Evolutionary conservation across 1,139 yeast species (phyloP).

Genomic region (Wickerhamomyces sp.): DNA sequence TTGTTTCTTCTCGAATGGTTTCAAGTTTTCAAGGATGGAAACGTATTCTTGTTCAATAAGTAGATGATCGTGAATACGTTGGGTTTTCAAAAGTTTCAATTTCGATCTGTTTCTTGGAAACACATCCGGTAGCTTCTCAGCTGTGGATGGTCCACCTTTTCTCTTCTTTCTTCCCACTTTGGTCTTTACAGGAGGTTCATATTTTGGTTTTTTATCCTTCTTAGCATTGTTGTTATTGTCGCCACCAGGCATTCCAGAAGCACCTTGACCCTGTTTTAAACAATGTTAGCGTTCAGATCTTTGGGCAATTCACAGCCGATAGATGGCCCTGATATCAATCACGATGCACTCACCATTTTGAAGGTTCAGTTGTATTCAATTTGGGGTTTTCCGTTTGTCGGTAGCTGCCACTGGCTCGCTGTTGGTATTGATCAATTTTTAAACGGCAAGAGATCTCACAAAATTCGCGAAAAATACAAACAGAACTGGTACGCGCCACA

Average conservation of each 20-base stretch:
- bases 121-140: conserved; percentile 79
- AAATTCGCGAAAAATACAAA: too few relatives aligned
- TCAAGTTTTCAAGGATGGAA: conserved; percentile 87
- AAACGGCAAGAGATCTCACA: too few relatives aligned
- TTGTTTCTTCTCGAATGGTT: conserved; percentile 95
- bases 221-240: conserved; percentile 74
- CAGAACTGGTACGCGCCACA: too few relatives aligned
- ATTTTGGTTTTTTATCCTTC: conserved; percentile 79
- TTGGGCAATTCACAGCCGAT: too few relatives aligned
- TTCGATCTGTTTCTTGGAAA: conserved; percentile 93
- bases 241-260: conserved; percentile 68
- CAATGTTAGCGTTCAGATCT: too few relatives aligned
- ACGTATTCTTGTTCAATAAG: conserved; percentile 95
- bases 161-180: conserved; percentile 87
- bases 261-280: conserved; percentile 62
- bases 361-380: too few relatives aligned
- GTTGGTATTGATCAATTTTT: too few relatives aligned
- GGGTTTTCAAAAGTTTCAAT: conserved; percentile 83
- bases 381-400: too few relatives aligned
- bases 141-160: conserved; percentile 87
- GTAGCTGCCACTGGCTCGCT: too few relatives aligned
- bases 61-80: conserved; percentile 93
- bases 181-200: conserved; percentile 97
- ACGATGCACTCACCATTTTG: too few relatives aligned
- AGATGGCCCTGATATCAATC: too few relatives aligned